These are phyloP conservation scores for Leucaena leucocephala DNA, from an alignment of 306 rosid genomes.

Conservation along the genomic window DNA sequence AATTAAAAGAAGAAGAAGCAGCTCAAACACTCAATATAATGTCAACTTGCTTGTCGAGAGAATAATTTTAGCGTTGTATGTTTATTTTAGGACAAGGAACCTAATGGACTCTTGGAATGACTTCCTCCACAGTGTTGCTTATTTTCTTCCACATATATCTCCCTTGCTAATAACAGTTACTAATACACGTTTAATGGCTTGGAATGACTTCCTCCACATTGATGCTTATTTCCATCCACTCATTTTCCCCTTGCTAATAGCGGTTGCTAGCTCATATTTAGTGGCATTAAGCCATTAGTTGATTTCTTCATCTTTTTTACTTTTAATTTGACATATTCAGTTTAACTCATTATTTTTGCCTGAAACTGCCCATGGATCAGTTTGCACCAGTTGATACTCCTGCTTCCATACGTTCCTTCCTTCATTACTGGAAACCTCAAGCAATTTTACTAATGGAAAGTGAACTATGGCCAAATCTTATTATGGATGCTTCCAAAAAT, in stretches of 20 bases:
- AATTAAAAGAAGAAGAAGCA: neutral
- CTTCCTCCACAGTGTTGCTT: constrained; percentile 13
- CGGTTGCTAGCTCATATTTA: neutral
- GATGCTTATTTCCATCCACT: neutral
- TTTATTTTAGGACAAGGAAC: neutral
- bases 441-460: constrained; percentile 80
- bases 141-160: neutral
- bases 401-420: constrained; percentile 64
- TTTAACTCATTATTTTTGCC: constrained; percentile 35
- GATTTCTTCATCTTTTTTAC: constrained; percentile 3
- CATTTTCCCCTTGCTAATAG: constrained; percentile 1
- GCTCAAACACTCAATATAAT: neutral
- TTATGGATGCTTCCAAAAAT: constrained; percentile 71
- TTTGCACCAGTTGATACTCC: constrained; percentile 87
- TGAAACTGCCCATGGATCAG: constrained; percentile 49
- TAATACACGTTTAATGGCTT: constrained; percentile 13
- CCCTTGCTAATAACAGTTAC: constrained; percentile 7
- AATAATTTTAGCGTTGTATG: constrained; percentile 10
- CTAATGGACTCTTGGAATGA: constrained; percentile 1
- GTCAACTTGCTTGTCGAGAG: neutral
- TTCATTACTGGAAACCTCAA: constrained; percentile 79
- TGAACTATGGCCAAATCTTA: constrained; percentile 97
- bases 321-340: constrained; percentile 26
- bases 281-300: neutral
- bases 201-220: constrained; percentile 5